These are phyloP conservation scores for Hypoxylon trugodes DNA, from an alignment of 495 filamentous ascomycete genomes.

Conservation along the genomic window DNA sequence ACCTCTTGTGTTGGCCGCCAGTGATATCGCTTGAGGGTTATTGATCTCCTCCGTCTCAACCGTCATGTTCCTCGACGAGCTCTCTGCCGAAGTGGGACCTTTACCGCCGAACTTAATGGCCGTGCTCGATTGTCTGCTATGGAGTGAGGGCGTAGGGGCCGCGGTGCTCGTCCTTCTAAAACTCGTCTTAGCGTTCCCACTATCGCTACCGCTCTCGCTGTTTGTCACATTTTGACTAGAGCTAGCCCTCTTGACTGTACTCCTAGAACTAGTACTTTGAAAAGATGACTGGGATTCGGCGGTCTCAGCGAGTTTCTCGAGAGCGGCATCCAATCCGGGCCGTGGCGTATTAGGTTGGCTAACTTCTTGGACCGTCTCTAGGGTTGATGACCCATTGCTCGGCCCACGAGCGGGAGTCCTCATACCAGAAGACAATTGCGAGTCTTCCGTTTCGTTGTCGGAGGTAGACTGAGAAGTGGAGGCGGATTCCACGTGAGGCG, in stretches of 20 bases:
- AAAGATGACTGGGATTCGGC: constrained; percentile 51
- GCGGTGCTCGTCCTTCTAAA: constrained; percentile 44
- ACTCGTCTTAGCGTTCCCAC: constrained; percentile 54
- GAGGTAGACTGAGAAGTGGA: constrained; percentile 47
- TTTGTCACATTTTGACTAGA: constrained; percentile 48
- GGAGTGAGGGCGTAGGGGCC: constrained; percentile 50
- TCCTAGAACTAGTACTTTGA: constrained; percentile 47
- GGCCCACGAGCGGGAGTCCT: constrained; percentile 70
- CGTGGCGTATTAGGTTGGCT: constrained; percentile 81
- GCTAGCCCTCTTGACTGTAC: constrained; percentile 42
- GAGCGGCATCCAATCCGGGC: constrained; percentile 46
- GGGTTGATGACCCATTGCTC: constrained; percentile 70
- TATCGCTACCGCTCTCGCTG: constrained; percentile 71
- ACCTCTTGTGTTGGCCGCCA: constrained; percentile 72
- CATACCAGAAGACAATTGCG: constrained; percentile 61
- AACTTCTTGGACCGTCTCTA: constrained; percentile 94
- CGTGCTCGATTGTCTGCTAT: constrained; percentile 55
- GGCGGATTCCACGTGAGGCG: constrained; percentile 48
- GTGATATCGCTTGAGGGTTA: constrained; percentile 87
- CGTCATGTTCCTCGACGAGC: constrained; percentile 89
- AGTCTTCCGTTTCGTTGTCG: constrained; percentile 65
- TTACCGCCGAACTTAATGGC: constrained; percentile 49
- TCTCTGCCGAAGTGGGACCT: constrained; percentile 71
- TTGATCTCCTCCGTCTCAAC: constrained; percentile 97
- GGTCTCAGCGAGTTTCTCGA: constrained; percentile 60